Evolutionary conservation across 2,329 filamentous ascomycete species (phyloP).

Genomic region (Ophiocordyceps camponoti-saundersi): DNA sequence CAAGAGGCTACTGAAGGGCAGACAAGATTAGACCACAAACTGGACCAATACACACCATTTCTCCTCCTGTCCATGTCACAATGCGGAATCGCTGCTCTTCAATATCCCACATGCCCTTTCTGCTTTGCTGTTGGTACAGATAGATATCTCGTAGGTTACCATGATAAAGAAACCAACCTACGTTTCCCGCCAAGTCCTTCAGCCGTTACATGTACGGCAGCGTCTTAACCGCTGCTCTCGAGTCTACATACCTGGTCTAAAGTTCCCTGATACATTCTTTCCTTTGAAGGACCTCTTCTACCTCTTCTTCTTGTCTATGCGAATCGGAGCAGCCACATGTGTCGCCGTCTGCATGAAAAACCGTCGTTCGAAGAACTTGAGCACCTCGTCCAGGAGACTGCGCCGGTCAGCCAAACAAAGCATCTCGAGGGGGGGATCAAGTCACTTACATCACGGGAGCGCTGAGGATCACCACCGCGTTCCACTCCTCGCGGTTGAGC

Average conservation of each 20-base stretch:
- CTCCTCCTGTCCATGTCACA: background rate
- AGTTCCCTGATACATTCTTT: conserved; percentile 4
- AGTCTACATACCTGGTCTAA: conserved; percentile 4
- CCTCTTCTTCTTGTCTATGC: conserved; percentile 36
- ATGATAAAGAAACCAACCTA: background rate
- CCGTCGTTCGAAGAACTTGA: conserved; percentile 61
- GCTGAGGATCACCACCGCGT: conserved; percentile 76
- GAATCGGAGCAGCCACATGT: conserved; percentile 16
- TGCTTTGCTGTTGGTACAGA: background rate
- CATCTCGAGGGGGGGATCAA: background rate
- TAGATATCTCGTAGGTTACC: background rate
- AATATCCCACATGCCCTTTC: background rate
- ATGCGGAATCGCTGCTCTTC: background rate
- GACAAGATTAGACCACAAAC: conserved; percentile 59
- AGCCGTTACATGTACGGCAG: conserved; percentile 11
- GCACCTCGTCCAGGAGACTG: conserved; percentile 65
- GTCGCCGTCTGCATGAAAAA: conserved; percentile 40
- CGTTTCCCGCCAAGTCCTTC: background rate
- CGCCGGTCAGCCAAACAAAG: background rate
- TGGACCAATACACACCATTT: background rate
- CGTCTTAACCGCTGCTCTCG: conserved; percentile 12
- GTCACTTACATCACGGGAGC: conserved; percentile 73
- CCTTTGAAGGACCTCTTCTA: conserved; percentile 15
- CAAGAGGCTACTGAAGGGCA: conserved; percentile 93
- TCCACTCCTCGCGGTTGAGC: conserved; percentile 75